A percentile compares a stretch with the other conserved stretches of the same genome.
Evolutionary conservation across 371 early-diverging fungal genomes (phyloP).

Genomic region (Umbelopsis sp.): DNA sequence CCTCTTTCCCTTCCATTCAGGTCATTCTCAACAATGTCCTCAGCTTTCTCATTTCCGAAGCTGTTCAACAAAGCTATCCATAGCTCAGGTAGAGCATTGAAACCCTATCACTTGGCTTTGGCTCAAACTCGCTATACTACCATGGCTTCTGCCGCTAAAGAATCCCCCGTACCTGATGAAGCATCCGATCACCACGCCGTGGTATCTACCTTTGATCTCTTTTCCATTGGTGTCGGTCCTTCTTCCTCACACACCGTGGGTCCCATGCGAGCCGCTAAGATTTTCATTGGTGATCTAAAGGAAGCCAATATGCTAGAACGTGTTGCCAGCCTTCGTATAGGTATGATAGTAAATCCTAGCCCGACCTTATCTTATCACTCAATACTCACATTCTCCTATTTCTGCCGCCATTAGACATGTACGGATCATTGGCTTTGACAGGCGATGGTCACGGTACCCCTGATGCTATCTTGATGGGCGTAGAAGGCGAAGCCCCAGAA

Average conservation of each 20-base stretch:
- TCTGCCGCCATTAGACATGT: conserved; percentile 64
- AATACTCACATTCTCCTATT: background rate
- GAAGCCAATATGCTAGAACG: conserved; percentile 72
- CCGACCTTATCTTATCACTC: background rate
- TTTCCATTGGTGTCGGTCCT: conserved; percentile 95
- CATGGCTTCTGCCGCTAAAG: conserved; percentile 3
- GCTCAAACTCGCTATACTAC: conserved; percentile 14
- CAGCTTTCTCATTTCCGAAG: conserved; percentile 8
- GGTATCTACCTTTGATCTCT: conserved; percentile 93
- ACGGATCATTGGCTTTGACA: conserved; percentile 93
- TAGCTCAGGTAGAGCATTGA: background rate
- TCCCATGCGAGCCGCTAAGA: conserved; percentile 95
- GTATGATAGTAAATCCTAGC: conserved; percentile 28
- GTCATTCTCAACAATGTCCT: conserved; percentile 19
- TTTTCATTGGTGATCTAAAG: conserved; percentile 86
- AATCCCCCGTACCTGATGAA: background rate
- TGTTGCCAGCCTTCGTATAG: conserved; percentile 73
- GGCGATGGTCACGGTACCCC: conserved; percentile 96
- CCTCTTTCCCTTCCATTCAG: background rate
- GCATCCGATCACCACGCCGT: conserved; percentile 77
- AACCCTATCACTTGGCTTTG: conserved; percentile 7
- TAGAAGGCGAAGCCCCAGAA: conserved; percentile 94
- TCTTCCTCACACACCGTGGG: conserved; percentile 93
- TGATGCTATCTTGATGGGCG: conserved; percentile 86
- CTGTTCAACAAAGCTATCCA: conserved; percentile 15